Base-by-base conservation (phyloP, 257 asterid species). In the Nicotiana tomentosiformis region DNA sequence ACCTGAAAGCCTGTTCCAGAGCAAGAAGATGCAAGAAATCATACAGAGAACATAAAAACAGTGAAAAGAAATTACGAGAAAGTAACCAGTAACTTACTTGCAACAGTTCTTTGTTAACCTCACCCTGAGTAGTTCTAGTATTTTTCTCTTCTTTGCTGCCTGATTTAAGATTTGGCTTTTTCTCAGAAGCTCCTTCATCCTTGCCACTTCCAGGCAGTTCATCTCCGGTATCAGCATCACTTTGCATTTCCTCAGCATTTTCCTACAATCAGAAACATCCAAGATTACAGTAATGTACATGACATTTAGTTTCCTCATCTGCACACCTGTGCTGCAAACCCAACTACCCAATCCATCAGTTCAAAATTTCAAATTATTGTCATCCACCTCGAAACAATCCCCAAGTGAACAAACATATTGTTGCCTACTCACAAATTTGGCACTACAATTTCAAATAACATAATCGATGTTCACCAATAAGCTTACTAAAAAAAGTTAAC, bases 1-100 rank as follows among this genome's bases (percentile, higher is more conserved):
- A 96, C 89, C 98, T 93, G 91, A 96, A 96, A 83, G 99, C 99
- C 98, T 95, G 93, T 84, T 66, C 61, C 76, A 77, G 81, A 81
- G 80, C 57, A 76, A 85, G 80, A 51, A 1, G 35, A 81, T 23
- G 26, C 26, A 23, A 23, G 26, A 23, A 29, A 81, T 81, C 56
- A 80, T 46, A 80, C 9, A 77, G 55, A 77, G 46, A 60, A 81
- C 23, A 30, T 11, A 76, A 72, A 17, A 69, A 20, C 35, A 64
- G 56, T 7, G 53, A 15, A 33, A 32, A 60, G 33, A 81, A 26
- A 51, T 67, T 33, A 68, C 18, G 76, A 37, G 81, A 17, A 14
- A 67, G 56, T 7, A 82, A 64, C 12, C 7, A 51, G 87, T 20
- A 86, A 83, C 85, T 77, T 91, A 84, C 98, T 96, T 91, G 93